Evolutionary conservation across 1,139 yeast species (phyloP).

Genomic region (Hyphopichia khmerensis): DNA sequence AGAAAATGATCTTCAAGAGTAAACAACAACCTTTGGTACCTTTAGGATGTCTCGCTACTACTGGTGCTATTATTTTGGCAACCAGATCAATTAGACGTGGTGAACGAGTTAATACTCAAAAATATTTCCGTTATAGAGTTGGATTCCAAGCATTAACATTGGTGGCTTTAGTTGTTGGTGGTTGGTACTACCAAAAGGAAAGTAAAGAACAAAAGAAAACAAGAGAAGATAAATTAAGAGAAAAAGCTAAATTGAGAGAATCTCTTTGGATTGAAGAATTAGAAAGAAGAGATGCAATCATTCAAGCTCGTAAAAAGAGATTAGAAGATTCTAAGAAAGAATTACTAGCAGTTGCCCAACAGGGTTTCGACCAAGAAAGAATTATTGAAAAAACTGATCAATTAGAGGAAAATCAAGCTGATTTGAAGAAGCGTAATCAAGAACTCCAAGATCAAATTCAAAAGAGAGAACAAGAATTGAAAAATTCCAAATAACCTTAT

Average conservation of each 20-base stretch:
- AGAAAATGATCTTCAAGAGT: constrained; percentile 39
- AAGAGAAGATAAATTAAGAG: constrained; percentile 61
- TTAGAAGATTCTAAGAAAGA: constrained; percentile 39
- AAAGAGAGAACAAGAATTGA: constrained; percentile 1
- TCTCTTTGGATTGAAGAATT: constrained; percentile 87
- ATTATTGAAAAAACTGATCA: neutral
- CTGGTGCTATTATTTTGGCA: constrained; percentile 78
- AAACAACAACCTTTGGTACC: constrained; percentile 83
- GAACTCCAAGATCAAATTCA: constrained; percentile 2
- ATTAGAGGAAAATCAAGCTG: constrained; percentile 1
- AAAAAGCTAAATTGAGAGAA: constrained; percentile 83
- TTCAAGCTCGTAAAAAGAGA: constrained; percentile 60
- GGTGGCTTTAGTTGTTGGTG: constrained; percentile 80
- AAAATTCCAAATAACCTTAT: neutral
- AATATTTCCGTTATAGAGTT: constrained; percentile 87
- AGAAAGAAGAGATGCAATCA: constrained; percentile 74
- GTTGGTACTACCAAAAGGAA: constrained; percentile 57
- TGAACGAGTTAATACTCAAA: constrained; percentile 72
- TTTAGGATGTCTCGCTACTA: constrained; percentile 72
- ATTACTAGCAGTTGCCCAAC: constrained; percentile 38
- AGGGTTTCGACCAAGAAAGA: constrained; percentile 34
- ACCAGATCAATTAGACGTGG: constrained; percentile 75
- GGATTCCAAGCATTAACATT: constrained; percentile 82
- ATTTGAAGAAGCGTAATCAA: constrained; percentile 1
- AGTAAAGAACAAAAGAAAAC: constrained; percentile 41